Base-by-base conservation (phyloP, 495 filamentous ascomycete species). In the Aspergillus coremiiformis region DNA sequence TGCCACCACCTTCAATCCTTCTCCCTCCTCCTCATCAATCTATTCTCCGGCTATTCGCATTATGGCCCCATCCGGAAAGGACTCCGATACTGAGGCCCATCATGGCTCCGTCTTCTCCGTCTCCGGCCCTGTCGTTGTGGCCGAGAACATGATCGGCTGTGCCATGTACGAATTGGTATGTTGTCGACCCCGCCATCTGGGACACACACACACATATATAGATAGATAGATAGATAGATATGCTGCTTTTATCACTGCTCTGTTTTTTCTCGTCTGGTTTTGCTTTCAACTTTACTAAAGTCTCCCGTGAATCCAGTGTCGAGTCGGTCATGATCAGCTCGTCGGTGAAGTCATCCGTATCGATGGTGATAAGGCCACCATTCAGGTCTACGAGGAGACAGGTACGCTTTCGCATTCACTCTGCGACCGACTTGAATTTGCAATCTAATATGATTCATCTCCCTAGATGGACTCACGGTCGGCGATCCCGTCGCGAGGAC, bases 301-400 rank as follows among this genome's bases (percentile, higher is more conserved):
- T 22, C 41, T 9, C 52, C 15, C 50, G 39, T 27, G 20, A n/a
- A 24, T 41, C 4, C 64, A 86, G 86, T 85, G 90, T 61, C 83
- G 78, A 67, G 91, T 99, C 53, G 91, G 93, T 56, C 83, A 95
- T 63, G 89, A 95, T 66, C 72, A 81, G 49, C 79, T 99, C 33
- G 87, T 94, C 44, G 93, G 93, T 58, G 93, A 99, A 72, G 92
- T 99, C 69, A 99, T 99, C 80, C 84, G 94, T 62, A 92, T 99
- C 65, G 91, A 89, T 56, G 86, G 78, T 58, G 94, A 97, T 66
- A 94, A 90, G 72, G 90, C 89, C 53, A 96, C 90, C 6, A 92
- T 98, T 55, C 94, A 98, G 74, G 93, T 98, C 53, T 98, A 98
- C 73, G 93, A 98, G 63, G 93, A 98, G 73, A 98, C 93, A 61